Evolutionary conservation across 495 filamentous ascomycete species (phyloP).

Genomic region (Cryomyces minteri): DNA sequence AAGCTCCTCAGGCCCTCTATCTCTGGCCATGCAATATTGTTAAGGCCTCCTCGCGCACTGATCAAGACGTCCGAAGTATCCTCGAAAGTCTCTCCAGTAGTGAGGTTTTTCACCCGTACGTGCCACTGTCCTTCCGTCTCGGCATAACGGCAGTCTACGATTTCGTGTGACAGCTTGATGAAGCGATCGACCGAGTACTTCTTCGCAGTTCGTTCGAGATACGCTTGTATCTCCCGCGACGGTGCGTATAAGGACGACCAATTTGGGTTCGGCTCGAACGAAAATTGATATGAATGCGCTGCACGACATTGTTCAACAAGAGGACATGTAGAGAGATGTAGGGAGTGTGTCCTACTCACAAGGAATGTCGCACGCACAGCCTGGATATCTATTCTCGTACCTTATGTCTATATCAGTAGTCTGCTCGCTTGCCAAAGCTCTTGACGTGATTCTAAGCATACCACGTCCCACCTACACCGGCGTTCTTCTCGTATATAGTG

Average conservation of each 20-base stretch:
- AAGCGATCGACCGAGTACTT: conserved; percentile 20
- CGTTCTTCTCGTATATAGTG: conserved; percentile 65
- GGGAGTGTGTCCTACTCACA: conserved; percentile 2
- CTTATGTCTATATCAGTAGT: no score
- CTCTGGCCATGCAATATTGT: conserved; percentile 17
- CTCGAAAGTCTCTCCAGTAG: conserved; percentile 6
- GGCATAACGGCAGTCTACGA: no score
- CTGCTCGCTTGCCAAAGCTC: no score
- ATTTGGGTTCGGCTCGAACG: conserved; percentile 18
- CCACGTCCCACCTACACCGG: conserved; percentile 54
- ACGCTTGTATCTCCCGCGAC: conserved; percentile 17
- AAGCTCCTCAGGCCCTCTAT: conserved; percentile 16
- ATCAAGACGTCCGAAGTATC: conserved; percentile 15
- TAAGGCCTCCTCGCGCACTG: conserved; percentile 15
- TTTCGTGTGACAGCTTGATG: conserved; percentile 15
- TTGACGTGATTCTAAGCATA: no score
- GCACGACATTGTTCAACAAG: neutral
- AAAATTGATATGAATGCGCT: conserved; percentile 14
- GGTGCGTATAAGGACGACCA: conserved; percentile 19
- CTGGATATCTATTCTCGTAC: conserved; percentile 46
- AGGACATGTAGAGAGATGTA: neutral
- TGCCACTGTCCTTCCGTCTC: no score
- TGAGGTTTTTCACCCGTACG: conserved; percentile 12
- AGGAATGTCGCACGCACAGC: conserved; percentile 31
- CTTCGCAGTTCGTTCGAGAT: conserved; percentile 12